These are phyloP conservation scores for Byssothecium circinans DNA, from an alignment of 2,329 filamentous ascomycete species.

Conservation along the genomic window DNA sequence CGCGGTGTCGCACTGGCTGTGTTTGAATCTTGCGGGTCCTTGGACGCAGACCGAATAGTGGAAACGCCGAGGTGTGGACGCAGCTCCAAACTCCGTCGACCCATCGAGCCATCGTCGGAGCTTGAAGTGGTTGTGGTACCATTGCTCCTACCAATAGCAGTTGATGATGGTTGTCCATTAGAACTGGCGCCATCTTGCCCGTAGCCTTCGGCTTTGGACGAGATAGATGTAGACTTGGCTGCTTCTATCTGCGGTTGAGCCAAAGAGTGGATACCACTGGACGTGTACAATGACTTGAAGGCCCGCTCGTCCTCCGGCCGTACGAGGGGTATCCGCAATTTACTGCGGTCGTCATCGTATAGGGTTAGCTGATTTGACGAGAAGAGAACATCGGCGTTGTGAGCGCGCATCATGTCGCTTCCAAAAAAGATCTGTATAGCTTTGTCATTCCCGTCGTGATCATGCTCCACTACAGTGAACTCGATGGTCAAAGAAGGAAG, in stretches of 20 bases:
- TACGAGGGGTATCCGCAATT: constrained; percentile 87
- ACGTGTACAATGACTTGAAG: constrained; percentile 76
- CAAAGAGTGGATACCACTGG: constrained; percentile 32
- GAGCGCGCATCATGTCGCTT: constrained; percentile 80
- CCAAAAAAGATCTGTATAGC: constrained; percentile 85
- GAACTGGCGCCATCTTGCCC: constrained; percentile 3
- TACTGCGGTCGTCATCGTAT: constrained; percentile 83
- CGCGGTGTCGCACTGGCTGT: constrained; percentile 23
- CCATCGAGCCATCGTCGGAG: constrained; percentile 35
- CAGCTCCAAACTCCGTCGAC: constrained; percentile 36
- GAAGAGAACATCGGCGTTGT: constrained; percentile 88
- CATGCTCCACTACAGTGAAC: constrained; percentile 72
- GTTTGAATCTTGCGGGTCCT: constrained; percentile 23
- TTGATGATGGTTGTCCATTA: constrained; percentile 8
- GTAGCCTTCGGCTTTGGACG: constrained; percentile 4
- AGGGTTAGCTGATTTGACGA: constrained; percentile 88
- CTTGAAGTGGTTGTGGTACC: constrained; percentile 16
- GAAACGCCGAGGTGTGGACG: constrained; percentile 26
- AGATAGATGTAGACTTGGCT: constrained; percentile 4
- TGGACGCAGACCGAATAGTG: constrained; percentile 21
- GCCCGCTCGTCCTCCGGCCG: constrained; percentile 82
- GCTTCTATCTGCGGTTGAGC: constrained; percentile 5
- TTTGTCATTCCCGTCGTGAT: constrained; percentile 56
- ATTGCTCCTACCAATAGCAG: constrained; percentile 13
- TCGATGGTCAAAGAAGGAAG: constrained; percentile 79